Percentiles rank a stretch among this genome's conserved stretches.
These are phyloP conservation scores for Geotrichum carabidarum DNA, from an alignment of 1,139 yeast genomes.

Conservation along the genomic window DNA sequence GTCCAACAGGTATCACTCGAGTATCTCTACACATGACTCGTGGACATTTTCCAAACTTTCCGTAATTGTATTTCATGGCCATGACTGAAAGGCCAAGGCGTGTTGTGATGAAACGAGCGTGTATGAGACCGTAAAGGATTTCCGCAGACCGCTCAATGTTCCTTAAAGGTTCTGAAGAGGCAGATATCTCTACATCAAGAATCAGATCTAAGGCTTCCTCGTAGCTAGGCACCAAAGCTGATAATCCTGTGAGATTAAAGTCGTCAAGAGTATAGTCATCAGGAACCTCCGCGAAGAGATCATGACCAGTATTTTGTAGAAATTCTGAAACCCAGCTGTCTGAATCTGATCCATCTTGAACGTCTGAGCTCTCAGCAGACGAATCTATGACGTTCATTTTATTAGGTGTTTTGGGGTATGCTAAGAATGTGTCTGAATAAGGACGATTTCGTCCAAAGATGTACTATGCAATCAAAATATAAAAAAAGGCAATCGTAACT, in stretches of 20 bases:
- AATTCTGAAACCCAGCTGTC: constrained; percentile 86
- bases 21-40: constrained; percentile 84
- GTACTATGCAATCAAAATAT: too few relatives aligned
- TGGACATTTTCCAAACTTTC: constrained; percentile 89
- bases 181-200: constrained; percentile 77
- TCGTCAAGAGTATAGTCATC: constrained; percentile 95
- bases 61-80: constrained; percentile 92
- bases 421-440: too few relatives aligned
- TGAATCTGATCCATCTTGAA: constrained; percentile 1
- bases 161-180: constrained; percentile 56
- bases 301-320: constrained; percentile 84
- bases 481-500: too few relatives aligned
- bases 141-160: constrained; percentile 86
- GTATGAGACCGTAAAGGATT: constrained; percentile 84
- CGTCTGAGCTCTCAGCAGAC: too few relatives aligned
- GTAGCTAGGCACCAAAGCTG: constrained; percentile 81
- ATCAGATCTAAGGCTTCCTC: constrained; percentile 88
- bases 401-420: too few relatives aligned
- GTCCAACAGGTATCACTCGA: constrained; percentile 86
- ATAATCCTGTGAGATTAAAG: constrained; percentile 85
- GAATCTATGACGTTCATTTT: too few relatives aligned
- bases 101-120: constrained; percentile 83
- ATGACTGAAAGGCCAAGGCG: constrained; percentile 86
- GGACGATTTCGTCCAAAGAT: too few relatives aligned
- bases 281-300: constrained; percentile 85